Evolutionary conservation across 495 filamentous ascomycete species (phyloP), one percentile per base, ranked within the genome.

Genomic region (Emericellopsis terricola): DNA sequence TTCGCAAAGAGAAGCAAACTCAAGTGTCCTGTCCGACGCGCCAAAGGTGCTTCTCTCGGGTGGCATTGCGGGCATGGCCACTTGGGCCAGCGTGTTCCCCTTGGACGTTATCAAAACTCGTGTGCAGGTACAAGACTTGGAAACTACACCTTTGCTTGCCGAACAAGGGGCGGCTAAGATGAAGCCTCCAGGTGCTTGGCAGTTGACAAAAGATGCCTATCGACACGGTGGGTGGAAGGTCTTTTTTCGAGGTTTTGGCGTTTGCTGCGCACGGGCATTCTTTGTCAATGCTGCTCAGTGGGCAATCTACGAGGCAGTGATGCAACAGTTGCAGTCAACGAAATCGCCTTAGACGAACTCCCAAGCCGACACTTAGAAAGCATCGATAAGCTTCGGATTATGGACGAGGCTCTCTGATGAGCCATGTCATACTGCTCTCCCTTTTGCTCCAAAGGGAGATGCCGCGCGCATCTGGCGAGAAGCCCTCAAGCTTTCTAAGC

Each of bases 51-150:
- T 93, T 19, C 55, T 91, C 2, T 87, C 80, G 40, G 84, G 86
- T 28, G 85, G 85, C 8, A 47, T 93, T 31, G 85, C 86, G 5
- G 86, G 85, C 2, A 64, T 89, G 19, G 68, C 76, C 13, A 86
- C 80, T 1, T 94, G 85, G 85, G 65, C 73, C 8, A 83, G 78
- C 28, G 70, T 93, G 13, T 94, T 89, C 41, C 85, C 85, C 11
- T 48, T 94, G 24, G 85, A 93, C 50, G 76, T 93, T 34, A 59
- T 93, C 40, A 94, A 94, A 60, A 93, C 86, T 4, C 52, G 81
- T 34, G 64, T 92, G 29, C 85, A 93, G 50, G 72, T 74, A 4
- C 76, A 83, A 44, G 36, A 43, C 20, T 28, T 41, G n/a, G 32
- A 42, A 30, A 5, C 27, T 11, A 8, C 28, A 5, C 45, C 40